These are phyloP conservation scores for Taphrina deformans DNA, from an alignment of 1,139 yeast genomes.

Conservation along the genomic window DNA sequence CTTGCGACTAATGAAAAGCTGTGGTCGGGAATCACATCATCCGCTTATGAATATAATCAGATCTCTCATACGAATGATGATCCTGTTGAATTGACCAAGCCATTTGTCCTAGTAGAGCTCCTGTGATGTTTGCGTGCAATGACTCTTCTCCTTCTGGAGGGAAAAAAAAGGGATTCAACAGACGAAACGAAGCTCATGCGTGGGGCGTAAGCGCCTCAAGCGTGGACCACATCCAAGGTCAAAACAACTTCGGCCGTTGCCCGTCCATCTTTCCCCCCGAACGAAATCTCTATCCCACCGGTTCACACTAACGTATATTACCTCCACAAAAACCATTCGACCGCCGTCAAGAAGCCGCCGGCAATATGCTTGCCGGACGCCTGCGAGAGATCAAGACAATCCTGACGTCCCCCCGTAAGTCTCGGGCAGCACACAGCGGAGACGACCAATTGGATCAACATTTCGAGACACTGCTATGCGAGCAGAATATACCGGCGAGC, in stretches of 20 bases:
- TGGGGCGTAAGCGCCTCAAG: neutral
- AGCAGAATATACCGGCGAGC: constrained; percentile 7
- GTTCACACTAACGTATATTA: too few relatives aligned
- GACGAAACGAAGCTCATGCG: neutral
- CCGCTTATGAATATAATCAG: too few relatives aligned
- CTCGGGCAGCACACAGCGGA: neutral
- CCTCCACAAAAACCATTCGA: too few relatives aligned
- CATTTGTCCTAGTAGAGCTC: too few relatives aligned
- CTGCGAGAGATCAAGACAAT: constrained; percentile 12
- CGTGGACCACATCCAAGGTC: constrained; percentile 3
- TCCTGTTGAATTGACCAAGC: too few relatives aligned
- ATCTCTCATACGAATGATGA: too few relatives aligned
- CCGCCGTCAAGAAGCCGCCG: too few relatives aligned
- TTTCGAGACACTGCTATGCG: constrained; percentile 13
- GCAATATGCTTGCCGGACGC: neutral
- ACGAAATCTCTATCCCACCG: too few relatives aligned
- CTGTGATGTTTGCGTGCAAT: too few relatives aligned
- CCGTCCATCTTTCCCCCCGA: neutral
- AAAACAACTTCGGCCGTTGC: constrained; percentile 2
- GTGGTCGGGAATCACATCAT: neutral
- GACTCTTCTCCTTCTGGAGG: neutral
- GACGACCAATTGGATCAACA: neutral
- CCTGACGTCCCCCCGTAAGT: constrained; percentile 5
- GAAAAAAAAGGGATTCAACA: neutral
- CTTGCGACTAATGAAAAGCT: neutral